phyloP scores from a whole-genome alignment of 148 eudicot genomes.

The Fagopyrum esculentum region DNA sequence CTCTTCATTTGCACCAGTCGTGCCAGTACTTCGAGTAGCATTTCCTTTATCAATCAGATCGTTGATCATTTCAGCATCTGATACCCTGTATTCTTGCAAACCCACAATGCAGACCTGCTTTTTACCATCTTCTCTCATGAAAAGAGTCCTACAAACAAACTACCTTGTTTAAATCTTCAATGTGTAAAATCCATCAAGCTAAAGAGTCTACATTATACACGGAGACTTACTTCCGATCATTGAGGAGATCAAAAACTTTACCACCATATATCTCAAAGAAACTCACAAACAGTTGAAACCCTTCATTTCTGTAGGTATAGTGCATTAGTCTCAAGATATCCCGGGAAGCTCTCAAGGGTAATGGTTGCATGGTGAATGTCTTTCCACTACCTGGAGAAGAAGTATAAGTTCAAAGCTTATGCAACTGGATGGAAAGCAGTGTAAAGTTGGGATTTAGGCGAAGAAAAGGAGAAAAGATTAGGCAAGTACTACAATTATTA shows the following conservation, averaged over 20 bases:
- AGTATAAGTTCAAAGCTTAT: neutral
- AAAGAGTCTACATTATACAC: neutral
- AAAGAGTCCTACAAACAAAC: slow-evolving; percentile 39
- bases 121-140: slow-evolving; percentile 79
- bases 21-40: slow-evolving; percentile 77
- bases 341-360: slow-evolving; percentile 66
- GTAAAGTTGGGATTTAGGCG: neutral
- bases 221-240: slow-evolving; percentile 53
- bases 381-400: slow-evolving; percentile 67
- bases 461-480: neutral
- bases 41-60: slow-evolving; percentile 69
- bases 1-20: slow-evolving; percentile 84
- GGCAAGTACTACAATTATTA: neutral
- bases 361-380: slow-evolving; percentile 78
- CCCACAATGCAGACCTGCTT: slow-evolving; percentile 87
- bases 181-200: neutral
- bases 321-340: slow-evolving; percentile 55
- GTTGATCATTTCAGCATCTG: slow-evolving; percentile 41
- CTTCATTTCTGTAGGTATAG: slow-evolving; percentile 50
- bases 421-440: neutral
- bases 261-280: slow-evolving; percentile 86
- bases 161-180: neutral
- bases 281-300: slow-evolving; percentile 70
- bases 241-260: slow-evolving; percentile 71
- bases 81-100: slow-evolving; percentile 56